A percentile compares a stretch with the other conserved stretches of the same genome.
These are phyloP conservation scores for Colletotrichum musae DNA, from an alignment of 2,329 filamentous ascomycete genomes.

Conservation along the genomic window DNA sequence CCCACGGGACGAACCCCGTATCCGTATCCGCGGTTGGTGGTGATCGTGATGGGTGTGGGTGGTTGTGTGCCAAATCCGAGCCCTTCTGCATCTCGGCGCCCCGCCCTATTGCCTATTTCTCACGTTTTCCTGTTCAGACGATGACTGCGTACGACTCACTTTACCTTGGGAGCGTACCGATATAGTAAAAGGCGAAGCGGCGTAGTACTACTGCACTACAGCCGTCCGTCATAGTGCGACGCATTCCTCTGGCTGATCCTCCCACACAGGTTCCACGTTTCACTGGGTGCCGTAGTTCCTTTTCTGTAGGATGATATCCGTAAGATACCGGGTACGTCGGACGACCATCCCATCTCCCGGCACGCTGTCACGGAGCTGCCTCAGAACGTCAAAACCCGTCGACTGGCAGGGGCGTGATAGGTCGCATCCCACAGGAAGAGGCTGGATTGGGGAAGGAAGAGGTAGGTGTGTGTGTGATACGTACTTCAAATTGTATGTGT, in stretches of 20 bases:
- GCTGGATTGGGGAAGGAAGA: constrained; percentile 22
- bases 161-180: neutral
- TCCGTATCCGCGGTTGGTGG: constrained; percentile 32
- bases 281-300: neutral
- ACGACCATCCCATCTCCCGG: constrained; percentile 34
- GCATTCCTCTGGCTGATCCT: neutral
- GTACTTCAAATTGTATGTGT: neutral
- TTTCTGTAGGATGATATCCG: neutral
- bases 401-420: constrained; percentile 24
- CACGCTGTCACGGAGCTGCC: constrained; percentile 33
- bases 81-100: neutral
- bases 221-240: neutral
- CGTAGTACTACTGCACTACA: neutral
- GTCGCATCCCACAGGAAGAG: constrained; percentile 24
- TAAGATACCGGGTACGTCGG: constrained; percentile 25
- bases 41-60: constrained; percentile 7
- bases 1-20: constrained; percentile 36
- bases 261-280: constrained; percentile 2
- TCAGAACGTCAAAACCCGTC: constrained; percentile 35
- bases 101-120: neutral
- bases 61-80: neutral
- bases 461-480: neutral
- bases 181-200: no score
- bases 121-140: constrained; percentile 4
- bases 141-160: constrained; percentile 11